A percentile compares a stretch with the other conserved stretches of the same genome.
These are phyloP conservation scores for Xanthoconium separans DNA, from an alignment of 1,284 basidiomycete genomes.

Conservation along the genomic window DNA sequence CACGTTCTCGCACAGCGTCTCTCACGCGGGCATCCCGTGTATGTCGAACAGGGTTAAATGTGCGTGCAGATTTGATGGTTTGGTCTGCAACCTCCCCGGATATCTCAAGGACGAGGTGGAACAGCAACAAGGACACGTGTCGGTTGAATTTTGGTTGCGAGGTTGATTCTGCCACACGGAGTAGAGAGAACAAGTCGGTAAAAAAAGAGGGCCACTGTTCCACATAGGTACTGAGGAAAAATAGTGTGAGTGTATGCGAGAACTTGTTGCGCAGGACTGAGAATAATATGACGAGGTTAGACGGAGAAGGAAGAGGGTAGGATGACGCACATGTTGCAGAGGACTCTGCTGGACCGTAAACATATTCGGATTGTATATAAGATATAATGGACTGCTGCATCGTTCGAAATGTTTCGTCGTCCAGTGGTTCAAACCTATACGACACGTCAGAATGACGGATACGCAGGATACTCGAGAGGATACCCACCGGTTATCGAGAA, in stretches of 20 bases:
- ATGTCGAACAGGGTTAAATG: constrained; percentile 68
- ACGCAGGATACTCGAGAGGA: background rate
- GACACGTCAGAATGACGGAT: constrained; percentile 6
- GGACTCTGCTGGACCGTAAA: constrained; percentile 72
- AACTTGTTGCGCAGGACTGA: constrained; percentile 94
- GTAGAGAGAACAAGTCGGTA: constrained; percentile 72
- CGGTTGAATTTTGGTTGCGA: constrained; percentile 65
- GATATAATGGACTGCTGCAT: constrained; percentile 68
- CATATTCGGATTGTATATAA: constrained; percentile 81
- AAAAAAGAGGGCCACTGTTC: constrained; percentile 84
- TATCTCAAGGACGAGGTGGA: constrained; percentile 88
- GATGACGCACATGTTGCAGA: constrained; percentile 65
- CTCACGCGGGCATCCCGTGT: constrained; percentile 80
- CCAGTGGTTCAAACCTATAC: constrained; percentile 65
- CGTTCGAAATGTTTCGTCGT: constrained; percentile 65
- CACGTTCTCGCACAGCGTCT: constrained; percentile 87
- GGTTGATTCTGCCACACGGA: constrained; percentile 58
- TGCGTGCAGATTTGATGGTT: constrained; percentile 81
- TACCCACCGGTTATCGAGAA: constrained; percentile 80
- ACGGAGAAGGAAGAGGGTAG: background rate
- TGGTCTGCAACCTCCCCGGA: constrained; percentile 92
- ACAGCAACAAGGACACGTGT: constrained; percentile 81
- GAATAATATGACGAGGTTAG: constrained; percentile 7
- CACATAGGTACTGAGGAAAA: constrained; percentile 90
- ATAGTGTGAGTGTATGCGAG: constrained; percentile 92